Conservation (phyloP, 78 protist genomes). For the Dictyostelium discoideum region dicty_2.7 NC_007091.3:2477001-2477500, state of each 20-base stretch:
- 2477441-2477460: constrained; percentile 16
- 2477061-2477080: neutral
- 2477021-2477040: neutral
- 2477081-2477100: neutral
- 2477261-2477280: constrained; percentile 11
- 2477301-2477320: neutral
- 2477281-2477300: constrained; percentile 1
- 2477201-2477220: constrained; percentile 20
- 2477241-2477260: constrained; percentile 60
- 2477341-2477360: constrained; percentile 2
- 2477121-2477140: neutral
- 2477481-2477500: constrained; percentile 53
- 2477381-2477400: neutral
- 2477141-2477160: constrained; percentile 73
- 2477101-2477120: neutral
- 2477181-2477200: constrained; percentile 4
- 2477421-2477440: constrained; percentile 15
- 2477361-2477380: neutral
- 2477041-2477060: neutral
- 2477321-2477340: constrained; percentile 15
- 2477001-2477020: neutral
- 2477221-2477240: constrained; percentile 41
- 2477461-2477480: constrained; percentile 38
- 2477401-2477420: neutral
- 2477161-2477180: constrained; percentile 51